Conservation (phyloP, 805 yeast genomes). For the Teunomyces tritomae region DNA sequence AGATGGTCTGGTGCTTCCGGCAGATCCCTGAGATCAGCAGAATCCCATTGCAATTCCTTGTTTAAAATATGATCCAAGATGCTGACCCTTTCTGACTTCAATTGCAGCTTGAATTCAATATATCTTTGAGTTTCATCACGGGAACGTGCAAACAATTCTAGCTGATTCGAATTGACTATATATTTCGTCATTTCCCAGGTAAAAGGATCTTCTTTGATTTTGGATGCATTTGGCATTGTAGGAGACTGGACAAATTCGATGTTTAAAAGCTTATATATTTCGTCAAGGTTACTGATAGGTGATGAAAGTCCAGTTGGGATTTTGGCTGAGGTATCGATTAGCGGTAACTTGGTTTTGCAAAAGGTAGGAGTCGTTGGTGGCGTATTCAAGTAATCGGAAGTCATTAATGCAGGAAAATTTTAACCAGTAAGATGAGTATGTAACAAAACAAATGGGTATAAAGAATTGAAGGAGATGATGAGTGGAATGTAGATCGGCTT, state of each 20-base stretch:
- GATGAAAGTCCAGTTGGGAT: background rate
- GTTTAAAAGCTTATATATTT: slow-evolving; percentile 12
- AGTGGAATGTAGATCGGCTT: background rate
- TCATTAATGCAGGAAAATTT: slow-evolving; percentile 3
- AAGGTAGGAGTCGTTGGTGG: slow-evolving; percentile 13
- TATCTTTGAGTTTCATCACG: slow-evolving; percentile 43
- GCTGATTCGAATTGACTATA: slow-evolving; percentile 39
- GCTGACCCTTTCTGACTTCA: slow-evolving; percentile 33
- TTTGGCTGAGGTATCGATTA: slow-evolving; percentile 2
- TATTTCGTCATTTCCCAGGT: slow-evolving; percentile 44
- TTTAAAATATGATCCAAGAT: slow-evolving; percentile 50
- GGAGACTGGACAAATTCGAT: slow-evolving; percentile 26
- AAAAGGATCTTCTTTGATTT: slow-evolving; percentile 37
- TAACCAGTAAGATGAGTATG: no score
- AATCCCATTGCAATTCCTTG: slow-evolving; percentile 51
- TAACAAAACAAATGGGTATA: background rate
- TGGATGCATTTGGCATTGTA: slow-evolving; percentile 38
- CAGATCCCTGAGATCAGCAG: slow-evolving; percentile 25
- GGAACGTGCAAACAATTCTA: slow-evolving; percentile 51
- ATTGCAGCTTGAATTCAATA: slow-evolving; percentile 40
- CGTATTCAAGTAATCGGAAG: slow-evolving; percentile 9
- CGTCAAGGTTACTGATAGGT: slow-evolving; percentile 6
- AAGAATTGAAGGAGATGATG: background rate
- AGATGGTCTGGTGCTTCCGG: slow-evolving; percentile 32
- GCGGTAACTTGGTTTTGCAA: slow-evolving; percentile 1